These are phyloP conservation scores for Ogataea pignaliae DNA, from an alignment of 805 yeast genomes.

Conservation along the genomic window DNA sequence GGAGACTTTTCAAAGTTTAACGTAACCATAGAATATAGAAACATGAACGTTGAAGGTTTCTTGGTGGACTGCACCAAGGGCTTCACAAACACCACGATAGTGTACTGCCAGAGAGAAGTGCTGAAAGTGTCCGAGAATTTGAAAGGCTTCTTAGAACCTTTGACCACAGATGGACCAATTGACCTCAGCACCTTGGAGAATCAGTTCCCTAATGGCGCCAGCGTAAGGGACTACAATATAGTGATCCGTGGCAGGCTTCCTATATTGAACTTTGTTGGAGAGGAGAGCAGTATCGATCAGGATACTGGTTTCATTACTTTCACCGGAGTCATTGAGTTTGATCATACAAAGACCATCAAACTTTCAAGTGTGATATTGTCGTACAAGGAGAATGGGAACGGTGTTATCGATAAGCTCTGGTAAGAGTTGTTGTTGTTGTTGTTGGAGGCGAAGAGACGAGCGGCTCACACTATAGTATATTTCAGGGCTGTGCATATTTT, in stretches of 20 bases:
- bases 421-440: conserved; percentile 5
- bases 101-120: conserved; percentile 19
- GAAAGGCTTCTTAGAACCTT: conserved; percentile 30
- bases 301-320: conserved; percentile 29
- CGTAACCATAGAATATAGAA: conserved; percentile 27
- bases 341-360: conserved; percentile 32
- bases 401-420: conserved; percentile 28
- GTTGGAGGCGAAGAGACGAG: too few relatives aligned
- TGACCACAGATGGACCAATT: conserved; percentile 18
- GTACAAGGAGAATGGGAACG: conserved; percentile 24
- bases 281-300: conserved; percentile 17
- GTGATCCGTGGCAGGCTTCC: conserved; percentile 27
- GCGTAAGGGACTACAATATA: conserved; percentile 27
- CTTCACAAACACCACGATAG: conserved; percentile 25
- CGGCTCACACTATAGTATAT: too few relatives aligned
- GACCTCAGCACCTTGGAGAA: conserved; percentile 23
- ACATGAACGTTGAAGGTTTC: conserved; percentile 27
- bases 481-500: too few relatives aligned
- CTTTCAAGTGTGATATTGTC: conserved; percentile 23
- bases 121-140: conserved; percentile 20
- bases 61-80: conserved; percentile 27
- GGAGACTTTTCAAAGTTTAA: conserved; percentile 27
- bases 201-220: conserved; percentile 17
- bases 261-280: conserved; percentile 16
- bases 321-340: conserved; percentile 32